These are phyloP conservation scores for Erucastrum elatum DNA, from an alignment of 345 rosid species.

Conservation along the genomic window DNA sequence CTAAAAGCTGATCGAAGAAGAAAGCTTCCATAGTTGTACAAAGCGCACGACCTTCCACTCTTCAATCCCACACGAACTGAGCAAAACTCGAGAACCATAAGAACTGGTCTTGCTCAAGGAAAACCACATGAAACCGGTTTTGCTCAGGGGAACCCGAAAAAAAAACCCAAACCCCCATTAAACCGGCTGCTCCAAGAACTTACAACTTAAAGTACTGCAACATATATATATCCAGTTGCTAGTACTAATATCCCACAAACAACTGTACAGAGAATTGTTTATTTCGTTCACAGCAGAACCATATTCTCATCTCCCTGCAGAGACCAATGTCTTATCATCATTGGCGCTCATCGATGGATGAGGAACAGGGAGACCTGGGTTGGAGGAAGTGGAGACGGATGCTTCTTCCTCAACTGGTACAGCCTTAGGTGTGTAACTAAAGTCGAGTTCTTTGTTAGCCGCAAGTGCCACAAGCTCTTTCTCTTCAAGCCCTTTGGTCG, in stretches of 20 bases:
- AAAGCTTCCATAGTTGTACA: neutral
- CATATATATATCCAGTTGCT: conserved; percentile 16
- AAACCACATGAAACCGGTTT: conserved; percentile 14
- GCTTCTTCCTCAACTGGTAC: conserved; percentile 36
- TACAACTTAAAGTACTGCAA: conserved; percentile 15
- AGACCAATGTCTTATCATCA: conserved; percentile 31
- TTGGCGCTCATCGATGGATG: conserved; percentile 15
- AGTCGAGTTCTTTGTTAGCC: conserved; percentile 79
- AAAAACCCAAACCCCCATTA: conserved; percentile 23
- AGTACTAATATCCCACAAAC: conserved; percentile 18
- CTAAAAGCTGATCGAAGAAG: conserved; percentile 18
- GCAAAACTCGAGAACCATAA: conserved; percentile 23
- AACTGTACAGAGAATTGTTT: conserved; percentile 32
- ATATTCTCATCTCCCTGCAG: conserved; percentile 37
- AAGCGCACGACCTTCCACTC: neutral
- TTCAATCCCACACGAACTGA: conserved; percentile 21
- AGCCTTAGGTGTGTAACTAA: conserved; percentile 55
- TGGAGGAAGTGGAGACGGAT: neutral
- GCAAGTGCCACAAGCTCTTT: conserved; percentile 86
- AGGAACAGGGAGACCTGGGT: conserved; percentile 35
- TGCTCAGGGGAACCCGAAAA: conserved; percentile 26
- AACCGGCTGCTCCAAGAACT: conserved; percentile 32
- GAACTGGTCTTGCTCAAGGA: conserved; percentile 27
- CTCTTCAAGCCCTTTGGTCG: conserved; percentile 84
- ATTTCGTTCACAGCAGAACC: too few relatives aligned